Base-by-base conservation (phyloP, 345 rosid species). In the Bretschneidera sinensis region DNA sequence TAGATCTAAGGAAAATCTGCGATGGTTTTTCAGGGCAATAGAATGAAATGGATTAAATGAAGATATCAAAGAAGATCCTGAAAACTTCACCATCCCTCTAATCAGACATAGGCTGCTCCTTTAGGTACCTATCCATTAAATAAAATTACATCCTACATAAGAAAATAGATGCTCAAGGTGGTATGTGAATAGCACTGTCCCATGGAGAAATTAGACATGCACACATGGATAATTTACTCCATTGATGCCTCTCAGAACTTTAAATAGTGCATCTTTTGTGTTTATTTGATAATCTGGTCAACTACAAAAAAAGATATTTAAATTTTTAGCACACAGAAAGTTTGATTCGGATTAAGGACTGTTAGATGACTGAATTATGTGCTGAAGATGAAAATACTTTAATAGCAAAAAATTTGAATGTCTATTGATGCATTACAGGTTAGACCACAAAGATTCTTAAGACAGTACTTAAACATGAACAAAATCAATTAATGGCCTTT, bases 61-160 rank as follows among this genome's bases (percentile, higher is more conserved):
- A 64, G 88, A 54, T 6, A 78, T 61, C 33, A 78, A 69, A 66
- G 80, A 75, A 72, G 61, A 68, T 65, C 77, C 87, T n/a, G 78
- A 66, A 74, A 80, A 75, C 78, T 74, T 85, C 76, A 80, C 77
- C 89, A 83, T 84, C 79, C 69, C 72, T 43, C 63, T 64, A 74
- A 71, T 63, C 78, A 79, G 66, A 76, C 59, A 77, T 71, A 66
- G 72, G 79, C 65, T 59, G 80, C 81, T 72, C 77, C 80, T 71
- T 67, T 70, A 70, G 63, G 78, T 59, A 75, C 91, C 87, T 85
- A 78, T 68, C 51, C 85, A 80, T 72, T 65, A 59, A 67, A 71
- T 65, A 66, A 81, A 73, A 72, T 72, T 71, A 57, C 55, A 73
- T 79, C 65, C 76, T 64, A 62, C 69, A 67, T 69, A 45, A 47